These are phyloP conservation scores for Schwanniomyces vanrijiae DNA, from an alignment of 805 yeast genomes.

Conservation along the genomic window DNA sequence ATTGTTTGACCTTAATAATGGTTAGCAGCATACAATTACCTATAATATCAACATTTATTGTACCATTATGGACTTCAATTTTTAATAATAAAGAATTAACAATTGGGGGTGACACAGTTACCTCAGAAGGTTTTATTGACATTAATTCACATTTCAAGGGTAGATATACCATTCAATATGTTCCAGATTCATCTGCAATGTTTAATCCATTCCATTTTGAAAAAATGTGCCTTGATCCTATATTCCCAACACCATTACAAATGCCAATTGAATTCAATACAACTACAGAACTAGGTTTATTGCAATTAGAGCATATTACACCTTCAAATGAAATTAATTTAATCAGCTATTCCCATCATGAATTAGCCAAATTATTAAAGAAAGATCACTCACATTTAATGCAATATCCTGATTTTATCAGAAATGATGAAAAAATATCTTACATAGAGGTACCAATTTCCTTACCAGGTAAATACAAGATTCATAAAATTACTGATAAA, in stretches of 20 bases:
- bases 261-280: constrained; percentile 83
- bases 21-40: constrained; percentile 54
- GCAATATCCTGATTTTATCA: constrained; percentile 19
- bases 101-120: constrained; percentile 48
- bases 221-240: constrained; percentile 57
- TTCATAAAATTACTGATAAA: constrained; percentile 64
- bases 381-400: constrained; percentile 32
- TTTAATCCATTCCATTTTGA: constrained; percentile 70
- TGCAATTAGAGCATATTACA: constrained; percentile 64
- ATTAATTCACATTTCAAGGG: constrained; percentile 76
- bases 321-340: constrained; percentile 49
- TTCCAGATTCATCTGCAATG: constrained; percentile 88
- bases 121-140: constrained; percentile 37
- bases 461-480: constrained; percentile 75
- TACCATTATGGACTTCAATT: constrained; percentile 45
- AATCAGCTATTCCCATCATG: constrained; percentile 56
- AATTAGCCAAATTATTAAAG: constrained; percentile 43
- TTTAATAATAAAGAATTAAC: constrained; percentile 48
- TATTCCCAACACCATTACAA: constrained; percentile 22
- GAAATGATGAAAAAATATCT: constrained; percentile 43
- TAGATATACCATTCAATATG: constrained; percentile 75
- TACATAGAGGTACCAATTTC: constrained; percentile 65
- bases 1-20: constrained; percentile 53
- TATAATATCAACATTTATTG: constrained; percentile 26
- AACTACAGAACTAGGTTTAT: constrained; percentile 63